Conservation (phyloP, 1,139 yeast genomes). For the Yarrowia galli region DNA sequence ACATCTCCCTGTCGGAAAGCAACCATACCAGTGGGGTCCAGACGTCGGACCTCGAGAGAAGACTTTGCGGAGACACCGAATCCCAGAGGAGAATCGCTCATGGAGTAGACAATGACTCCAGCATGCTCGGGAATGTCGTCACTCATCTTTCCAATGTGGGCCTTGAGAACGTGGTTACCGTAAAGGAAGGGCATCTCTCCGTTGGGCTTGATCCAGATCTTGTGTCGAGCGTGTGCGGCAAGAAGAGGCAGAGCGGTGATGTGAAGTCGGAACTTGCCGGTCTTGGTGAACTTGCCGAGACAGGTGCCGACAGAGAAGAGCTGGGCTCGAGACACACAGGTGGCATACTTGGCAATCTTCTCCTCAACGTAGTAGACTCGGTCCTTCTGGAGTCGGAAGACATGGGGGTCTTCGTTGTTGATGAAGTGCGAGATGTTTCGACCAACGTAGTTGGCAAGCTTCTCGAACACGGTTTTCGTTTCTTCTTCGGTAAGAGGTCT, state of each 20-base stretch:
- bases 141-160: slow-evolving; percentile 95
- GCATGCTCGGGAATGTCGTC: slow-evolving; percentile 99
- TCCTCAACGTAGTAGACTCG: slow-evolving; percentile 91
- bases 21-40: slow-evolving; percentile 93
- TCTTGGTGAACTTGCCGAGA: slow-evolving; percentile 95
- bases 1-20: slow-evolving; percentile 98
- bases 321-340: slow-evolving; percentile 85
- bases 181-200: slow-evolving; percentile 99
- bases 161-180: slow-evolving; percentile 95
- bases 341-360: slow-evolving; percentile 82
- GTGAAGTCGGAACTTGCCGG: slow-evolving; percentile 94
- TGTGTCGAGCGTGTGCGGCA: slow-evolving; percentile 88
- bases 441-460: slow-evolving; percentile 94
- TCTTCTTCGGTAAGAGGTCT: slow-evolving; percentile 97
- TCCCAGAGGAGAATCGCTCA: slow-evolving; percentile 93
- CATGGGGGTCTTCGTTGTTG: slow-evolving; percentile 91
- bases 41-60: slow-evolving; percentile 83
- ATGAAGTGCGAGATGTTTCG: slow-evolving; percentile 88
- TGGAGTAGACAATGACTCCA: slow-evolving; percentile 88
- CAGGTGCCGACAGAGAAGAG: slow-evolving; percentile 93
- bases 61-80: slow-evolving; percentile 95
- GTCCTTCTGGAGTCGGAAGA: slow-evolving; percentile 94
- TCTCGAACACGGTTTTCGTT: slow-evolving; percentile 93
- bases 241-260: slow-evolving; percentile 86
- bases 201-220: slow-evolving; percentile 93